Base-by-base conservation (phyloP, 768 basidiomycete species). In the Lactarius sp. region DNA sequence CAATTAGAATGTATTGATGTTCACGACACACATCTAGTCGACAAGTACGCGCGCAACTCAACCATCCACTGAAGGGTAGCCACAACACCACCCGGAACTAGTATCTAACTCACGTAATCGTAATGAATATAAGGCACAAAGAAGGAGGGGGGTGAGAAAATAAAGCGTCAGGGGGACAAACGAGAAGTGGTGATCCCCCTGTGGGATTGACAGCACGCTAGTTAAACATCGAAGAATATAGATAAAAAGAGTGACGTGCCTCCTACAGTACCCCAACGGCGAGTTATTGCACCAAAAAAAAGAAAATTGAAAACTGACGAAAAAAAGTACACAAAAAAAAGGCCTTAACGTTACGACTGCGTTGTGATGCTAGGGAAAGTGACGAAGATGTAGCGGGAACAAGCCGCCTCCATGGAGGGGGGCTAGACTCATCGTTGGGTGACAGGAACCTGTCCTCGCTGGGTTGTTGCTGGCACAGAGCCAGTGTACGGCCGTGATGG, bases 381-480 rank as follows among this genome's bases (percentile, higher is more conserved):
- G 59, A 56, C 49, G 36, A 60, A 14, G 49, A 53, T 31, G 46
- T 41, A 22, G 46, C 62, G 41, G 52, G 53, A 41, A 34, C n/a
- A 27, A 46, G 47, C 22, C 37, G 44, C 36, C 22, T 20, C 51
- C 20, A 52, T 9, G 14, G n/a, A 41, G n/a, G 9, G 9, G 34
- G 12, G 34, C 34, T 47, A 20, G 9, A n/a, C 62, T 68, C 59
- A 68, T 68, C 66, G 54, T 46, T 67, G 66, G 6, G 59, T 36
- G 36, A 68, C 56, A 27, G 67, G 68, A 20, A 64, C 62, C 54
- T 70, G 71, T 42, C 68, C 69, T 41, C 70, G 73, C 50, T 70
- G 70, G 52, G 64, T 37, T 27, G 60, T 68, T 42, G 70, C 51
- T 41, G 65, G 44, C 6, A 60, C 67, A 18, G 60, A 33, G 10